Evolutionary conservation across 495 filamentous ascomycete genomes (phyloP), one percentile per base, ranked within the genome.

Genomic region (Penicillium subrubescens): DNA sequence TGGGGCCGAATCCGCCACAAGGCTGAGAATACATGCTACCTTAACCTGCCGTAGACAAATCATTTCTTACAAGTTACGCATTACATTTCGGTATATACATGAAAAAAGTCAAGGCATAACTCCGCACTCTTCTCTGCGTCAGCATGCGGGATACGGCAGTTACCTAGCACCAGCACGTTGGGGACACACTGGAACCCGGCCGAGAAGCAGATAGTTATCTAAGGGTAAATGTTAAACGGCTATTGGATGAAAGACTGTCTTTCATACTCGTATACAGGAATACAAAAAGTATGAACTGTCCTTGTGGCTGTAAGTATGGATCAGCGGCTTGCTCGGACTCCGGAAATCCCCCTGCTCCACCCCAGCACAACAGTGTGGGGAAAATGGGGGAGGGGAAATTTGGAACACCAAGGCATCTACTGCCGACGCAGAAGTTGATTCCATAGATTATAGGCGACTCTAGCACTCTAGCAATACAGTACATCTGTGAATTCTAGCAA

Each of bases 271-370:
- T 27, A 8, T 27, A 6, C 46, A 27, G 46, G 10, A 19, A 44
- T 21, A 21, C 6, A 23, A 48, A 52, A 51, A 52, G 27, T 27
- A 52, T 52, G 4, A 29, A 27, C 48, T 14, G 12, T 52, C n/a
- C 6, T 14, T 31, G 48, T 52, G 48, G 48, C 48, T 31, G 25
- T n/a, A 52, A 52, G 14, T 17, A 31, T 29, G 48, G 48, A 31
- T 52, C 25, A 51, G 48, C 12, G 48, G 21, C 25, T 51, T 29
- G 48, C 25, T 51, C 25, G 25, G 5, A 52, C 25, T 52, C 60
- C 67, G 70, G 70, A 66, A 75, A 69, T 67, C 61, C 72, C 70
- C 72, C 72, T 57, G 60, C 63, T 67, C 72, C 67, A 72, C 69
- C 53, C 8, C 33, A 21, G 44, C 8, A 48, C 44, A 48, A 21